phyloP scores from a whole-genome alignment of 768 basidiomycete genomes.

The Suillus fuscotomentosus region DNA sequence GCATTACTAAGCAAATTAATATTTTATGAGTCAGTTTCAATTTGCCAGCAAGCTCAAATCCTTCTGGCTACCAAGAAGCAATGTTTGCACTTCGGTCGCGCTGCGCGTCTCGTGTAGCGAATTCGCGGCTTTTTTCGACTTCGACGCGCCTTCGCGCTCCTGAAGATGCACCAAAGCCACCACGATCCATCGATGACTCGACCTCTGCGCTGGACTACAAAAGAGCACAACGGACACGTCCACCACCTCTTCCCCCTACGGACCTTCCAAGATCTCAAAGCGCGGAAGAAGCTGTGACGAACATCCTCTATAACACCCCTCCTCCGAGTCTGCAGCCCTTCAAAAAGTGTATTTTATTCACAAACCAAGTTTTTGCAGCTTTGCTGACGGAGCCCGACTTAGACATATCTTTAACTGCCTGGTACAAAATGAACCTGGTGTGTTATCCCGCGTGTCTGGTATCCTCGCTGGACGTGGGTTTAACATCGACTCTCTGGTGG shows the following conservation, averaged over 20 bases:
- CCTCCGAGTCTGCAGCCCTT: slow-evolving; percentile 89
- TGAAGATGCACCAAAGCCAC: slow-evolving; percentile 61
- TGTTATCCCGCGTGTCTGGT: slow-evolving; percentile 96
- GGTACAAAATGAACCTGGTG: slow-evolving; percentile 98
- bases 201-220: slow-evolving; percentile 97
- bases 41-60: not conserved
- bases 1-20: not conserved
- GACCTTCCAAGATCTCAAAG: slow-evolving; percentile 81
- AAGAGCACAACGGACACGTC: slow-evolving; percentile 61
- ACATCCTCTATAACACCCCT: slow-evolving; percentile 95
- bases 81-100: slow-evolving; percentile 19
- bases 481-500: slow-evolving; percentile 98
- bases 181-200: slow-evolving; percentile 84
- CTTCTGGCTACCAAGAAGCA: not conserved
- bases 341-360: slow-evolving; percentile 61
- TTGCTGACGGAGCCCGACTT: slow-evolving; percentile 15
- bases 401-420: slow-evolving; percentile 97
- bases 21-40: not conserved
- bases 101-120: slow-evolving; percentile 14
- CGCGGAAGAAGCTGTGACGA: slow-evolving; percentile 96
- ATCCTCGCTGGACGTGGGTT: slow-evolving; percentile 96
- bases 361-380: not conserved
- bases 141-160: slow-evolving; percentile 15
- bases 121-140: slow-evolving; percentile 22
- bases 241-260: slow-evolving; percentile 83